Conservation (phyloP, 2,329 filamentous ascomycete genomes). For the Apiospora malaysiana region DNA sequence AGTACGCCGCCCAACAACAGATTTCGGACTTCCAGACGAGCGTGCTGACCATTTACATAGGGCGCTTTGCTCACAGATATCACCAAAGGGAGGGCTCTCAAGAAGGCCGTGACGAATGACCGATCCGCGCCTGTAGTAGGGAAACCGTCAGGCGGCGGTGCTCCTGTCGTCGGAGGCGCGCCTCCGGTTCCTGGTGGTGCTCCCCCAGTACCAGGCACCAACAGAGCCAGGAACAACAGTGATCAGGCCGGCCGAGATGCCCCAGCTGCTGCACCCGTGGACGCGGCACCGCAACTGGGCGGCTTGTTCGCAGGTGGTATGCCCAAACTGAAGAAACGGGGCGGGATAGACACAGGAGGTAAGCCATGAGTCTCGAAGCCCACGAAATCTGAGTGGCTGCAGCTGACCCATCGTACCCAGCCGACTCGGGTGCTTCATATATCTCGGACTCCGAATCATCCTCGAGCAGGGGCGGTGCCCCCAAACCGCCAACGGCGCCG, state of each 20-base stretch:
- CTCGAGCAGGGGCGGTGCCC: constrained; percentile 39
- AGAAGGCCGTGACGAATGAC: constrained; percentile 90
- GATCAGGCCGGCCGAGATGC: constrained; percentile 64
- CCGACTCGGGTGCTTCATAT: constrained; percentile 74
- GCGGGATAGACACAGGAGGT: constrained; percentile 77
- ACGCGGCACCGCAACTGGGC: constrained; percentile 78
- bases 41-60: constrained; percentile 51
- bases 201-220: constrained; percentile 70
- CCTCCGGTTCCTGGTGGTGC: constrained; percentile 50
- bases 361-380: constrained; percentile 31
- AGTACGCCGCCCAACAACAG: constrained; percentile 6
- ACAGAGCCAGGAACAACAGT: constrained; percentile 82
- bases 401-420: constrained; percentile 45
- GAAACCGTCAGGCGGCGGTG: constrained; percentile 59
- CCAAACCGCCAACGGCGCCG: constrained; percentile 63
- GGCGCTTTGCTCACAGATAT: constrained; percentile 89
- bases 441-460: constrained; percentile 77
- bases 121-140: constrained; percentile 80
- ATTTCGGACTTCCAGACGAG: not conserved
- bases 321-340: constrained; percentile 89
- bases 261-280: constrained; percentile 49
- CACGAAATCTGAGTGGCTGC: not conserved
- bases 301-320: constrained; percentile 94
- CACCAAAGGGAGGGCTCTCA: constrained; percentile 77
- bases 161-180: constrained; percentile 61